A percentile compares a stretch with the other conserved stretches of the same genome.
phyloP scores from a whole-genome alignment of 2,329 filamentous ascomycete species.

The Diplodia intermedia region DNA sequence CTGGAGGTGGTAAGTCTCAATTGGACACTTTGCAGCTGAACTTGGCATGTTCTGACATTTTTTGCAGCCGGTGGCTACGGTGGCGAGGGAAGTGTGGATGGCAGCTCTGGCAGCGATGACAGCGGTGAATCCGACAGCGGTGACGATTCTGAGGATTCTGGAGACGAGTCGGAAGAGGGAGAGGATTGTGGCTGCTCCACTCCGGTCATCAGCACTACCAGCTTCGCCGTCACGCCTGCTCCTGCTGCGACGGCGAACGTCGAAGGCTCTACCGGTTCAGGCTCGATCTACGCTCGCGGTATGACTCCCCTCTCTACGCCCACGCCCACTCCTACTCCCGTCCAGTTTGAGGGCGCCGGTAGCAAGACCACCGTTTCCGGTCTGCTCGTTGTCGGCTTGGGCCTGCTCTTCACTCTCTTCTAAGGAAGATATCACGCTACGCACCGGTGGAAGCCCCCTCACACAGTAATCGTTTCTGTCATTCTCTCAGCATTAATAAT shows the following conservation, averaged over 20 bases:
- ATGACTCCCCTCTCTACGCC: neutral
- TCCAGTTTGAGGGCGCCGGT: neutral
- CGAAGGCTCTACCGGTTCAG: neutral
- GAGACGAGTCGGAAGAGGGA: neutral
- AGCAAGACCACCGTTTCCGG: conserved; percentile 1
- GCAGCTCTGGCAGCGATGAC: neutral
- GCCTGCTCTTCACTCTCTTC: conserved; percentile 7
- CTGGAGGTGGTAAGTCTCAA: neutral
- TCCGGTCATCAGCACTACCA: neutral
- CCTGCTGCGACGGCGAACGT: neutral
- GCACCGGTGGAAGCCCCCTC: neutral
- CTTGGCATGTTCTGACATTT: neutral
- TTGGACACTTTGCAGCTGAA: neutral
- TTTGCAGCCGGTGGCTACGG: neutral
- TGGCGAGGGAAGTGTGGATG: neutral
- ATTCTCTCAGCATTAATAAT: neutral
- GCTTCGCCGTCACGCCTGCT: neutral
- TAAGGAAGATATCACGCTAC: neutral
- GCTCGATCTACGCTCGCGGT: neutral
- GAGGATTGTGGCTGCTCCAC: neutral
- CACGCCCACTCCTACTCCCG: neutral
- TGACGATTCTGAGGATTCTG: neutral
- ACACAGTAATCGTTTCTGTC: neutral
- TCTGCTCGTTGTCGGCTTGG: neutral
- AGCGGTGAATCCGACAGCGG: neutral